These are phyloP conservation scores for Macrocystidia cucumis DNA, from an alignment of 1,284 basidiomycete genomes.

Conservation along the genomic window DNA sequence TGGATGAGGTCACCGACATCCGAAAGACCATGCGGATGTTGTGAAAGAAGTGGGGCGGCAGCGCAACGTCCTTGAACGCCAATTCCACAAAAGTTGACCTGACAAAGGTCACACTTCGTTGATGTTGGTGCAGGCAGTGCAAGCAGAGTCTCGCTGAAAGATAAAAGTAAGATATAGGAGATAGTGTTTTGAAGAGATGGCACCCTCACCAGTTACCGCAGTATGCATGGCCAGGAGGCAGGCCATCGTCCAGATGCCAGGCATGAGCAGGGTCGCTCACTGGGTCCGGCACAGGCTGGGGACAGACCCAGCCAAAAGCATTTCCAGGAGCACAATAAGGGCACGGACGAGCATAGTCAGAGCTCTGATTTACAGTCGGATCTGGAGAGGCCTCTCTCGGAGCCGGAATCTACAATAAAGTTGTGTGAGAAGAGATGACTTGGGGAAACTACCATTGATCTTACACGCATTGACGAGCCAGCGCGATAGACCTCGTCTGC, in stretches of 20 bases:
- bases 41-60: conserved; percentile 44
- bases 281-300: conserved; percentile 66
- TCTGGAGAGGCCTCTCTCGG: conserved; percentile 70
- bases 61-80: conserved; percentile 61
- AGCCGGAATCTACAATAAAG: conserved; percentile 68
- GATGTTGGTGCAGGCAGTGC: conserved; percentile 62
- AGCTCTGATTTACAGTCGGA: conserved; percentile 52
- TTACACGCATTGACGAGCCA: conserved; percentile 61
- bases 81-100: conserved; percentile 71
- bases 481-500: conserved; percentile 68
- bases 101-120: conserved; percentile 74
- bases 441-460: conserved; percentile 19
- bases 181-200: neutral
- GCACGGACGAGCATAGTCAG: conserved; percentile 63
- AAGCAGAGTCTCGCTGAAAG: conserved; percentile 57
- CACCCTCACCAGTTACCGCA: conserved; percentile 66
- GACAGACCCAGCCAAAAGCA: conserved; percentile 63
- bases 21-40: conserved; percentile 61
- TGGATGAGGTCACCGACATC: conserved; percentile 66
- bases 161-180: conserved; percentile 5
- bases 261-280: conserved; percentile 53
- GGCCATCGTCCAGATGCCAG: conserved; percentile 65
- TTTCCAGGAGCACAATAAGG: conserved; percentile 65
- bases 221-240: conserved; percentile 64
- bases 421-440: neutral